Evolutionary conservation across 2,329 filamentous ascomycete species (phyloP).

Genomic region (Neurospora sp.): DNA sequence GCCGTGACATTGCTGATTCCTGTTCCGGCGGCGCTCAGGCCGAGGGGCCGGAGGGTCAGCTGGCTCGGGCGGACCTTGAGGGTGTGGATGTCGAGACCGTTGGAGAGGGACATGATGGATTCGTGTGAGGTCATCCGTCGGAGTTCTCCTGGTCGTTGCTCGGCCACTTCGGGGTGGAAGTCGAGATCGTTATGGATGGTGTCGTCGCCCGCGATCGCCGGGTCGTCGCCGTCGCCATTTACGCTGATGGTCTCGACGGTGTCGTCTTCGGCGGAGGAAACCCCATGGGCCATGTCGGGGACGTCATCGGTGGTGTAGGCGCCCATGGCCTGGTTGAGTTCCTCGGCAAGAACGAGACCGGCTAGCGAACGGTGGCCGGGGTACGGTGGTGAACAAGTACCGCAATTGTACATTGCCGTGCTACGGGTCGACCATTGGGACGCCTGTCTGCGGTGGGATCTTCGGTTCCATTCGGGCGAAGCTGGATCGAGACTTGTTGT

Average conservation of each 20-base stretch:
- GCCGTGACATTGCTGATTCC: constrained; percentile 51
- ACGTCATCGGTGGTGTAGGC: constrained; percentile 23
- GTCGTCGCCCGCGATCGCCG: constrained; percentile 13
- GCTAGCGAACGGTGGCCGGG: not conserved
- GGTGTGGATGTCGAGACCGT: constrained; percentile 84
- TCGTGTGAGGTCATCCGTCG: constrained; percentile 71
- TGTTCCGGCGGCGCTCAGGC: constrained; percentile 43
- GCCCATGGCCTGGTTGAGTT: constrained; percentile 17
- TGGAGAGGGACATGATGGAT: constrained; percentile 77
- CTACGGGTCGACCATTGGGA: constrained; percentile 47
- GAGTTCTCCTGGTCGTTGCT: constrained; percentile 27
- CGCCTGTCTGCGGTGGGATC: constrained; percentile 42
- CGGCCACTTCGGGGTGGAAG: constrained; percentile 11
- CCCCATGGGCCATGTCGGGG: constrained; percentile 20
- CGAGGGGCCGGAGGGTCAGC: constrained; percentile 48
- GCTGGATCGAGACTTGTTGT: constrained; percentile 64
- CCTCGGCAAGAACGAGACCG: constrained; percentile 1
- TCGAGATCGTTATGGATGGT: constrained; percentile 10
- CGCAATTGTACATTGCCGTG: constrained; percentile 9
- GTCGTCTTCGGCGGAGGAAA: constrained; percentile 26
- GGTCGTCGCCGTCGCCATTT: constrained; percentile 18
- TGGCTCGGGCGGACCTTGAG: constrained; percentile 68
- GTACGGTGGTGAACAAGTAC: not conserved
- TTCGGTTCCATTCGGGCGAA: constrained; percentile 44
- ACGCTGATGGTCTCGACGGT: constrained; percentile 22